phyloP scores from a whole-genome alignment of 345 rosid genomes.

The Adansonia digitata region DNA sequence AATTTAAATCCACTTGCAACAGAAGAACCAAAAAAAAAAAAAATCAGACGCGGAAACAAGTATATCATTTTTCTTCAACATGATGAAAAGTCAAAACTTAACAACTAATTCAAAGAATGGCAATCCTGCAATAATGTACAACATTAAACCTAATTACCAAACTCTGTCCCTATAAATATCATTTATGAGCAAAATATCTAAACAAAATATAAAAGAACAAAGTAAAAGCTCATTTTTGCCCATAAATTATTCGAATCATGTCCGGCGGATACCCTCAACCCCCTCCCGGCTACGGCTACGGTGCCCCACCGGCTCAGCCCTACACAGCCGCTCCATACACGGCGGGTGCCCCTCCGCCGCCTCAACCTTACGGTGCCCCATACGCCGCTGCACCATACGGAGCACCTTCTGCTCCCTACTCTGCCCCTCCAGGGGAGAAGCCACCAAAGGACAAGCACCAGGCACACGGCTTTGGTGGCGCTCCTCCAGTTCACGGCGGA shows the following conservation, averaged over 20 bases:
- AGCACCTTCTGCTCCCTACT: constrained; percentile 29
- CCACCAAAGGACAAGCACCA: constrained; percentile 69
- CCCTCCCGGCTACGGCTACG: constrained; percentile 60
- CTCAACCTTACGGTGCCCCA: constrained; percentile 26
- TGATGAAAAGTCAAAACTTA: neutral
- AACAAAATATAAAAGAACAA: neutral
- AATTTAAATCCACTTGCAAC: too few relatives aligned
- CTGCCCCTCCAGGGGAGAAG: constrained; percentile 40
- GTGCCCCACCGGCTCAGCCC: constrained; percentile 27
- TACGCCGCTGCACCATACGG: constrained; percentile 30
- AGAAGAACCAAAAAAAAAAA: too few relatives aligned
- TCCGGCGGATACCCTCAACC: constrained; percentile 42
- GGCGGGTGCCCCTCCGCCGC: constrained; percentile 34
- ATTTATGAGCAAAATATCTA: neutral
- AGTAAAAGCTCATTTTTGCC: neutral
- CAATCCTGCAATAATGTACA: neutral
- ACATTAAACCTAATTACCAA: neutral
- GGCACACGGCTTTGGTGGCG: constrained; percentile 20
- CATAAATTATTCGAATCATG: constrained; percentile 19
- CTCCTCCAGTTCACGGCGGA: constrained; percentile 24
- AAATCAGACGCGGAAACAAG: neutral
- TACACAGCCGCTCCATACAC: constrained; percentile 31
- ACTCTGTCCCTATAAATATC: neutral
- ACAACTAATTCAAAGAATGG: neutral
- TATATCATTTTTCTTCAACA: too few relatives aligned